Evolutionary conservation across 169 alveolate genomes (phyloP).

Genomic region (Cryptosporidium tyzzeri): DNA sequence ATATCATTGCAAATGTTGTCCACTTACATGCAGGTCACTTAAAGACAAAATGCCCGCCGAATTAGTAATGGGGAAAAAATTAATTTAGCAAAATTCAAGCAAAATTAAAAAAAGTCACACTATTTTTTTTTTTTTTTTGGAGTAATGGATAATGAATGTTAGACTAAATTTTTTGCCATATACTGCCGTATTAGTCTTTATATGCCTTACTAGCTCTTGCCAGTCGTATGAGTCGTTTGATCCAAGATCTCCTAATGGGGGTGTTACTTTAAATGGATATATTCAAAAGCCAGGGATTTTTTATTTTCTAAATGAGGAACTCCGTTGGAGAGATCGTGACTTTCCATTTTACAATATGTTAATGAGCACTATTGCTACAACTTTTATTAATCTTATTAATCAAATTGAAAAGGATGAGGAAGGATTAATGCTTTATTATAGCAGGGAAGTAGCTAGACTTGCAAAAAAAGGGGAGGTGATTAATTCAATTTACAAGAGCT

Average conservation of each 20-base stretch:
- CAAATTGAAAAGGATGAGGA: constrained; percentile 44
- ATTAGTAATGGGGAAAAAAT: not conserved
- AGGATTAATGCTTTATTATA: constrained; percentile 41
- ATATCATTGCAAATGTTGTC: constrained; percentile 28
- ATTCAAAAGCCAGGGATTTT: constrained; percentile 68
- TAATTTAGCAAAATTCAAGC: not conserved
- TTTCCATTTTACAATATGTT: constrained; percentile 61
- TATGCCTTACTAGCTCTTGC: not conserved
- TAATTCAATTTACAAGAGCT: constrained; percentile 48
- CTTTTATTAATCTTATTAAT: constrained; percentile 28
- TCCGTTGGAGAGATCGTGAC: constrained; percentile 74
- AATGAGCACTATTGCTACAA: constrained; percentile 45
- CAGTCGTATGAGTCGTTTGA: constrained; percentile 1
- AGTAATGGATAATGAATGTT: not conserved
- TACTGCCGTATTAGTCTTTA: not conserved
- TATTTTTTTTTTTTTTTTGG: not conserved
- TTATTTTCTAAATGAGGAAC: constrained; percentile 61
- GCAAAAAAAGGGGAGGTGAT: constrained; percentile 60
- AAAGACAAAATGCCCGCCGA: constrained; percentile 55
- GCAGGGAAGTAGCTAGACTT: constrained; percentile 35
- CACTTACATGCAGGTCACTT: constrained; percentile 72
- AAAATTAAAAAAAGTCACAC: not conserved
- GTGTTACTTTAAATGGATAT: constrained; percentile 64
- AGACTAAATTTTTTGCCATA: not conserved
- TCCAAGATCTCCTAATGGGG: constrained; percentile 66